A percentile compares a stretch with the other conserved stretches of the same genome.
Evolutionary conservation across 208 protist species (phyloP).

Genomic region (Crithidia sp.): DNA sequence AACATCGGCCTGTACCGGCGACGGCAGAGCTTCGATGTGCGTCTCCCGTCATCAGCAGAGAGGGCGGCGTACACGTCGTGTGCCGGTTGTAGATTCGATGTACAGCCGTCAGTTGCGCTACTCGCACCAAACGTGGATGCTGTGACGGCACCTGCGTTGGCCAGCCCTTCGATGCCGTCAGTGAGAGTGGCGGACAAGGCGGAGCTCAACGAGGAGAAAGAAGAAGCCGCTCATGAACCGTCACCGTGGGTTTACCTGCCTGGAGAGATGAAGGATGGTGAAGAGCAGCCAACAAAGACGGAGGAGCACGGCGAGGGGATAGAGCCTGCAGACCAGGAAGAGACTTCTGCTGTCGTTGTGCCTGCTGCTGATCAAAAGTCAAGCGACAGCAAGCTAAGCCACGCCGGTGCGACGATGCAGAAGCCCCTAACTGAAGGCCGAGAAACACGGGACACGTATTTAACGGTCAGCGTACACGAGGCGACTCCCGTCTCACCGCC

Average conservation of each 20-base stretch:
- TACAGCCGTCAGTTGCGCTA: neutral
- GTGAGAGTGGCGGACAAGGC: neutral
- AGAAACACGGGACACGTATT: no score
- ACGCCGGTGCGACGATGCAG: no score
- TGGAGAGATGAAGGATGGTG: neutral
- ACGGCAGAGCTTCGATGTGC: slow-evolving; percentile 3
- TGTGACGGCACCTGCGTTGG: neutral
- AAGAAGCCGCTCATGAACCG: neutral
- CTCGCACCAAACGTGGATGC: neutral
- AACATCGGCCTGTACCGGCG: neutral
- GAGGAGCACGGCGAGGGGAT: neutral
- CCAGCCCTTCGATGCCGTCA: no score
- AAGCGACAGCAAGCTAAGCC: neutral
- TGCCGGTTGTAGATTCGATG: neutral
- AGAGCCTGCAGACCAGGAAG: neutral
- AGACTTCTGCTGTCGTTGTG: no score
- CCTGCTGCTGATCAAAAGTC: neutral
- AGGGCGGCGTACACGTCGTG: no score
- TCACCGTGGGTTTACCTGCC: neutral
- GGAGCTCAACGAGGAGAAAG: neutral
- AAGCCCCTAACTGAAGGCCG: no score
- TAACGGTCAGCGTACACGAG: no score
- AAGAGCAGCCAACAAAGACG: neutral
- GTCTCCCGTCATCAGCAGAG: neutral
- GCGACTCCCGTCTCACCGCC: neutral